phyloP scores from a whole-genome alignment of 2,329 filamentous ascomycete genomes.

The Plenodomus lindquistii region DNA sequence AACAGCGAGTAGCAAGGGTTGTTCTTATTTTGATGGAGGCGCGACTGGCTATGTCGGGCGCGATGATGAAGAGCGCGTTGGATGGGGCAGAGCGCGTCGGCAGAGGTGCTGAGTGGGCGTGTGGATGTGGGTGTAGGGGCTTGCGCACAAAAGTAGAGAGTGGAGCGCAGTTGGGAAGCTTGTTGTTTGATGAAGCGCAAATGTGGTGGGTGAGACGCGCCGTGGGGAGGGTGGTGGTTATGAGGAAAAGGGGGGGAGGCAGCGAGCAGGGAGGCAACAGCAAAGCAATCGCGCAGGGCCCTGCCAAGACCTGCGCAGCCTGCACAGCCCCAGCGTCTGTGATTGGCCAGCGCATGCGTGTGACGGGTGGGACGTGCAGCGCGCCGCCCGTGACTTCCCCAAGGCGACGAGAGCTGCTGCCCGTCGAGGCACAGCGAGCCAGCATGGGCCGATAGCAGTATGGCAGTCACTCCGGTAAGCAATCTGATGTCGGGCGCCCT shows the following conservation, averaged over 20 bases:
- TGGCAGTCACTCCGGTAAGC: slow-evolving; percentile 49
- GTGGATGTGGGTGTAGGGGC: slow-evolving; percentile 11
- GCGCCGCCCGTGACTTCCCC: slow-evolving; percentile 21
- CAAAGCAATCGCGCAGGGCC: slow-evolving; percentile 17
- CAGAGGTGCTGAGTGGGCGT: not conserved
- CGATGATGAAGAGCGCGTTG: slow-evolving; percentile 18
- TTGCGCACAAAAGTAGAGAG: slow-evolving; percentile 18
- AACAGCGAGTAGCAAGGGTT: slow-evolving; percentile 10
- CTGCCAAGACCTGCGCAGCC: slow-evolving; percentile 10
- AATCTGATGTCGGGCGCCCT: not conserved
- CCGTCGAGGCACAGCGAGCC: slow-evolving; percentile 15
- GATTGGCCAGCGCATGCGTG: slow-evolving; percentile 10
- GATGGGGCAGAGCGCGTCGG: slow-evolving; percentile 23
- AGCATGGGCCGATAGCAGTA: slow-evolving; percentile 38
- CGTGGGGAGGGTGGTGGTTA: slow-evolving; percentile 10
- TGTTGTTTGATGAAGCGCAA: slow-evolving; percentile 14
- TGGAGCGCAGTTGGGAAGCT: slow-evolving; percentile 9
- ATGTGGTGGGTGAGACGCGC: slow-evolving; percentile 6
- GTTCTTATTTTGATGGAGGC: slow-evolving; percentile 12
- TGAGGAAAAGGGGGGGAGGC: slow-evolving; percentile 15
- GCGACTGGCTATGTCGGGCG: slow-evolving; percentile 9
- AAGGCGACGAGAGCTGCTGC: slow-evolving; percentile 29
- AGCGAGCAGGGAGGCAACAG: not conserved
- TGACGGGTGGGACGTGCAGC: slow-evolving; percentile 1
- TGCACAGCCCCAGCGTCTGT: slow-evolving; percentile 9